Evolutionary conservation across 352 stramenopile genomes (phyloP).

Genomic region (Phytophthora niederhauseri): DNA sequence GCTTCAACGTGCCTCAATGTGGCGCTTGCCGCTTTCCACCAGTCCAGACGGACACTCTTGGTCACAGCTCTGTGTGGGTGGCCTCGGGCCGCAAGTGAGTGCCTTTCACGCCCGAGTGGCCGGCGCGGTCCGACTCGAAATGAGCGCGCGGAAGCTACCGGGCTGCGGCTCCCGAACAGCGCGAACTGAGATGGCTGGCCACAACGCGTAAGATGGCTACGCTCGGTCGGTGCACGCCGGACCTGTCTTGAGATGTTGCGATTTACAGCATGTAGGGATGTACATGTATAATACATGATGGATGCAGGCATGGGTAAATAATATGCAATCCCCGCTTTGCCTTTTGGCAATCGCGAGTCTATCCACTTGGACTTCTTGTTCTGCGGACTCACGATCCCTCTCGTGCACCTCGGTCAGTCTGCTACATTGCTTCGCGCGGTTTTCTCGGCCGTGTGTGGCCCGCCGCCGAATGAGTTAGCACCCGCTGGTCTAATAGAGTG

Average conservation of each 20-base stretch:
- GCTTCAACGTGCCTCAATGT: slow-evolving; percentile 33
- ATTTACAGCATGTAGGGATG: not conserved
- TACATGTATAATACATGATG: no score
- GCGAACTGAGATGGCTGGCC: not conserved
- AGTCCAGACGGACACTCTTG: slow-evolving; percentile 24
- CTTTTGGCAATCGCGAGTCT: slow-evolving; percentile 21
- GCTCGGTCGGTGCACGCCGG: slow-evolving; percentile 17
- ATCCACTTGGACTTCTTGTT: slow-evolving; percentile 10
- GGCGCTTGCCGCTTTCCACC: slow-evolving; percentile 28
- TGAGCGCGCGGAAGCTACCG: not conserved
- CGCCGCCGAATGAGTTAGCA: not conserved
- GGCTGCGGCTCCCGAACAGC: not conserved
- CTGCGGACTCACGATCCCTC: not conserved
- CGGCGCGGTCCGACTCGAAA: slow-evolving; percentile 7
- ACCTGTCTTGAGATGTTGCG: slow-evolving; percentile 11
- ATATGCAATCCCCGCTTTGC: slow-evolving; percentile 23
- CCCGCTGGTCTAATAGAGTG: not conserved
- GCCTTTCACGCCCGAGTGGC: slow-evolving; percentile 5
- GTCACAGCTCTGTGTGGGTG: not conserved
- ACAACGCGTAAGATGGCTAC: slow-evolving; percentile 13
- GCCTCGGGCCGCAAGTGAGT: not conserved
- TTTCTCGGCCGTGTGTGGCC: not conserved
- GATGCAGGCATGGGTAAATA: not conserved
- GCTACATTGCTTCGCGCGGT: not conserved
- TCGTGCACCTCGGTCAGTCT: not conserved